Evolutionary conservation across 129 eudicot genomes (phyloP).

Genomic region (Lactuca sativa): DNA sequence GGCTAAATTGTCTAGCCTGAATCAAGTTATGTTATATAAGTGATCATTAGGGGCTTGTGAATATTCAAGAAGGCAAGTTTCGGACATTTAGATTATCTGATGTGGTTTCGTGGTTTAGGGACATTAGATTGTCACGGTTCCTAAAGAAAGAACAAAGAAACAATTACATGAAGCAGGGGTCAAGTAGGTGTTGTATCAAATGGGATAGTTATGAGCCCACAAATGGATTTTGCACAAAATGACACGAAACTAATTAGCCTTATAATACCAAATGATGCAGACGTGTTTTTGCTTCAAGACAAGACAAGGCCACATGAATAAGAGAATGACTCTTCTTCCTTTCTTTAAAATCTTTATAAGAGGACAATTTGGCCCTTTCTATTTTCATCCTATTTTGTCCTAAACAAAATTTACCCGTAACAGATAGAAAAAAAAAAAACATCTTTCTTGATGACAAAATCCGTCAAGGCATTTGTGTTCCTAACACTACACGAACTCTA

Average conservation of each 20-base stretch:
- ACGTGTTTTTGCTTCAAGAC: constrained; percentile 58
- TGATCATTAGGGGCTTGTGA: neutral
- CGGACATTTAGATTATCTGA: neutral
- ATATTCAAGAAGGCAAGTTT: neutral
- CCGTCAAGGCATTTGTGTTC: neutral
- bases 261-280: constrained; percentile 45
- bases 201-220: constrained; percentile 39
- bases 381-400: constrained; percentile 11
- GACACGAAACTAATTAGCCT: constrained; percentile 42
- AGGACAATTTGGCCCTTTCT: constrained; percentile 34
- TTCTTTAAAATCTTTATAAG: constrained; percentile 3
- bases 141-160: constrained; percentile 33
- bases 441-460: neutral
- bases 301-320: constrained; percentile 59
- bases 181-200: constrained; percentile 21
- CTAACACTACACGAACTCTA: neutral
- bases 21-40: neutral
- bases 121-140: constrained; percentile 30
- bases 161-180: constrained; percentile 7
- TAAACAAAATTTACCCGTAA: constrained; percentile 13
- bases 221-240: constrained; percentile 32
- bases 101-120: constrained; percentile 13
- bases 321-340: constrained; percentile 23
- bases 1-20: neutral
- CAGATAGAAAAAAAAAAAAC: neutral